These are phyloP conservation scores for Oryza rufipogon DNA, from an alignment of 176 grass and related monocot species.

Conservation along the genomic window DNA sequence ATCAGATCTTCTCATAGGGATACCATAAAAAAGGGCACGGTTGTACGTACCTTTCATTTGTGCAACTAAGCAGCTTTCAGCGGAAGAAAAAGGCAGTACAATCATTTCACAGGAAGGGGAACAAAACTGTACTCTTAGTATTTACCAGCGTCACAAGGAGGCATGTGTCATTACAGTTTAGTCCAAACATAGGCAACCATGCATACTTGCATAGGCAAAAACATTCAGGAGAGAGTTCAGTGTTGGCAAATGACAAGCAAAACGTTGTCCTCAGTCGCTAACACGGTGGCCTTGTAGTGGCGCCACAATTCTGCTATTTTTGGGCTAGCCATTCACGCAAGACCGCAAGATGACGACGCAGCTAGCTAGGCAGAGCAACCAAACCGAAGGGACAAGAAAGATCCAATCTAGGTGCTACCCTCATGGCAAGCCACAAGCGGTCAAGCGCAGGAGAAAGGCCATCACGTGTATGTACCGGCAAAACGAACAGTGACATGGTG, in stretches of 20 bases:
- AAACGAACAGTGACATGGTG: background rate
- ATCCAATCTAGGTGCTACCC: background rate
- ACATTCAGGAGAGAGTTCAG: background rate
- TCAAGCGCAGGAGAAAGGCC: background rate
- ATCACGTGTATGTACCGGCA: background rate
- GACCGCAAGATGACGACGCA: background rate
- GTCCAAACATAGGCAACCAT: background rate
- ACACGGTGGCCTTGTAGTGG: background rate
- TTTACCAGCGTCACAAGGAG: background rate
- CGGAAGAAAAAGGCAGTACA: background rate
- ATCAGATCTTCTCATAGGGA: background rate
- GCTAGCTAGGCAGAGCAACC: background rate
- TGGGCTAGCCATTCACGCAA: background rate
- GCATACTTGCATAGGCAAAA: background rate
- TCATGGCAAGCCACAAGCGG: background rate
- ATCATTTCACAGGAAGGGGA: background rate
- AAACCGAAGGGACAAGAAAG: conserved; percentile 6
- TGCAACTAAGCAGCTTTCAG: background rate
- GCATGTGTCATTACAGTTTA: background rate
- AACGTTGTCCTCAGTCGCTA: background rate
- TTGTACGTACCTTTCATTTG: background rate
- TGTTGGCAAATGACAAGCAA: background rate
- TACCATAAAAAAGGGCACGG: background rate
- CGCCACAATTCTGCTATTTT: background rate
- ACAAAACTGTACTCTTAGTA: background rate